Conservation (phyloP, 257 asterid genomes). For the Salvia miltiorrhiza region DNA sequence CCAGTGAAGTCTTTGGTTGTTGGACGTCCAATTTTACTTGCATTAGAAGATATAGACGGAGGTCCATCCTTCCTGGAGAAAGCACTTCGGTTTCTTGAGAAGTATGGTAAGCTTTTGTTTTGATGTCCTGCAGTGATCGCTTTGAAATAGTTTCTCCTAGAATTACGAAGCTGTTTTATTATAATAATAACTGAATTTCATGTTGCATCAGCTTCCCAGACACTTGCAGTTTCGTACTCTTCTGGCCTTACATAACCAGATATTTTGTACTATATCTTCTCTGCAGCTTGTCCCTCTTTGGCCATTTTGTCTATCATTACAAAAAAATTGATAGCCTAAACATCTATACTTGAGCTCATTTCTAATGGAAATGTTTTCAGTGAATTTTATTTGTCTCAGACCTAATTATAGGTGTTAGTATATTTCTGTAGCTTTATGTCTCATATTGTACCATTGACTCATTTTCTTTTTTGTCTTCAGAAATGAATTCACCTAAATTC, state of each 20-base stretch:
- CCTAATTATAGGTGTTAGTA: not conserved
- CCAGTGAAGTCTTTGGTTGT: slow-evolving; percentile 93
- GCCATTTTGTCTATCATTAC: not conserved
- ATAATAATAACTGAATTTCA: slow-evolving; percentile 19
- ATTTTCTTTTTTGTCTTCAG: not conserved
- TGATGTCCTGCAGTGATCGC: slow-evolving; percentile 1
- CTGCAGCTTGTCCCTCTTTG: not conserved
- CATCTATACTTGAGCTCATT: slow-evolving; percentile 1
- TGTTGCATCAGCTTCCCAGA: slow-evolving; percentile 7
- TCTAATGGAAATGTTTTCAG: not conserved
- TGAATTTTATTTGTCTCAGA: not conserved
- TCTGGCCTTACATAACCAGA: not conserved
- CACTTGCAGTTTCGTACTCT: not conserved
- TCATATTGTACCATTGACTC: not conserved
- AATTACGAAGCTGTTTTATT: slow-evolving; percentile 36
- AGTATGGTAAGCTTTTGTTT: slow-evolving; percentile 57
- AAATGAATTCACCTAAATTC: not conserved
- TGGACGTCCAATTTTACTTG: slow-evolving; percentile 97
- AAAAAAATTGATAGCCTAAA: not conserved
- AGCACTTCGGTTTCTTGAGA: slow-evolving; percentile 96
- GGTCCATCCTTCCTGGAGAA: slow-evolving; percentile 93
- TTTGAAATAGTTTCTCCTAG: slow-evolving; percentile 2
- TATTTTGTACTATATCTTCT: not conserved
- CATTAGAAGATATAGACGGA: slow-evolving; percentile 96
- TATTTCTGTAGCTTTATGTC: not conserved